These are phyloP conservation scores for Cystobasidium sp. DNA, from an alignment of 1,284 basidiomycete species.

Conservation along the genomic window DNA sequence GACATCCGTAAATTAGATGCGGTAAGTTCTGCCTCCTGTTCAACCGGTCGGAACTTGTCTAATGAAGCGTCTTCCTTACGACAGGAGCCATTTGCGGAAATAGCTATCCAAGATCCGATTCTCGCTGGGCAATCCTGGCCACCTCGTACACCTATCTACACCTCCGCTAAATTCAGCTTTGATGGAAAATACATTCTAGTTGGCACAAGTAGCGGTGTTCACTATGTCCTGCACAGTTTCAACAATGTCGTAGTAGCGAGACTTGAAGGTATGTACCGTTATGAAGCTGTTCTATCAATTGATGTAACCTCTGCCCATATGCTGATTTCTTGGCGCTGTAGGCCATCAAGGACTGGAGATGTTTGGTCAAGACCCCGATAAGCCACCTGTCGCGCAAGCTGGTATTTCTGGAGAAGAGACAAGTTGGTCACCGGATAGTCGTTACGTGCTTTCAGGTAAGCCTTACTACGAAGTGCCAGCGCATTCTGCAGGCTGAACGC, in stretches of 20 bases:
- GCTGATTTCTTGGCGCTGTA: conserved; percentile 7
- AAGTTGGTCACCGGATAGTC: conserved; percentile 88
- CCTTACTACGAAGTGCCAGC: too few relatives aligned
- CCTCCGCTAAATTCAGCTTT: conserved; percentile 85
- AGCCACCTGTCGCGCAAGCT: conserved; percentile 61
- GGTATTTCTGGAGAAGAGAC: conserved; percentile 88
- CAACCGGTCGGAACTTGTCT: neutral
- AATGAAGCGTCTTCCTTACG: neutral
- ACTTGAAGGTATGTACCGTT: conserved; percentile 66
- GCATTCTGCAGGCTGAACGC: too few relatives aligned
- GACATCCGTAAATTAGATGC: conserved; percentile 88
- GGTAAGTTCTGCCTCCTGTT: conserved; percentile 52
- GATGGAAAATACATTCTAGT: conserved; percentile 88
- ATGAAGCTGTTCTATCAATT: neutral
- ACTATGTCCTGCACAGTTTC: conserved; percentile 90
- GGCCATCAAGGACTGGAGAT: conserved; percentile 72
- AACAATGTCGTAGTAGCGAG: conserved; percentile 79
- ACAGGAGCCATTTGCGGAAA: conserved; percentile 78
- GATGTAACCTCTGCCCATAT: neutral
- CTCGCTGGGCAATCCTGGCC: conserved; percentile 74
- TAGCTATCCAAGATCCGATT: conserved; percentile 78
- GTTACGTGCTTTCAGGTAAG: conserved; percentile 70
- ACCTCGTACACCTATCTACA: conserved; percentile 86
- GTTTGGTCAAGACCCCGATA: conserved; percentile 58
- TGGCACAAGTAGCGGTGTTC: conserved; percentile 87